Evolutionary conservation across 164 flowering plant species (phyloP), one percentile per base, ranked within the genome.

Genomic region (Malania oleifera): DNA sequence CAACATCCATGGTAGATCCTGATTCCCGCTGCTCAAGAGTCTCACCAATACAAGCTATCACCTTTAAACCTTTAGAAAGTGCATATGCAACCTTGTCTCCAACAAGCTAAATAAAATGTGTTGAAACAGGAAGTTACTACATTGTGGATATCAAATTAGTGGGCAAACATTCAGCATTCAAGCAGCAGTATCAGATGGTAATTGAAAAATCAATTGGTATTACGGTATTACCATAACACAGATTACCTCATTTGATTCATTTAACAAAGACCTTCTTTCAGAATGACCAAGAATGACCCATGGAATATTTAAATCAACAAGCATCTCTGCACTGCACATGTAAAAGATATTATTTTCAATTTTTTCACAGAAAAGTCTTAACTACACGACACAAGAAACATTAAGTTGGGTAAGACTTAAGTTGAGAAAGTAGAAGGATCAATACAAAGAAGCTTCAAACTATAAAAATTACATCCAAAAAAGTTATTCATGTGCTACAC

Each of bases 241-340:
- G 12, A 25, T 43, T 63, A 80, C 88, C 78, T 80, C 85, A 60
- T 80, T 76, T 54, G 85, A 73, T 61, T 83, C 88, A 39, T 67
- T 68, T 18, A 83, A 59, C 56, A 83, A 50, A 20, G 28, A 66
- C 59, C 88, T 80, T 55, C 88, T 80, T 51, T 83, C 88, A 66
- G 88, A 80, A 45, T 83, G 88, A 24, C 88, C 88, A 54, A 83
- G 71, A 71, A 83, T 83, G 61, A 83, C 85, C 85, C 88, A 83
- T 1, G 85, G 85, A 44, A 83, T 75, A 38, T 47, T 69, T 76
- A 83, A 73, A 68, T 77, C 75, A 61, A 61, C 80, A 61, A 83
- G 88, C 85, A 80, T 80, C 71, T 83, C 88, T 5, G 83, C 85
- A 68, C 88, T 82, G 63, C 52, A 46, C 25, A 40, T 22, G n/a